phyloP scores from a whole-genome alignment of 2,329 filamentous ascomycete species.

The Trichoderma sp. region DNA sequence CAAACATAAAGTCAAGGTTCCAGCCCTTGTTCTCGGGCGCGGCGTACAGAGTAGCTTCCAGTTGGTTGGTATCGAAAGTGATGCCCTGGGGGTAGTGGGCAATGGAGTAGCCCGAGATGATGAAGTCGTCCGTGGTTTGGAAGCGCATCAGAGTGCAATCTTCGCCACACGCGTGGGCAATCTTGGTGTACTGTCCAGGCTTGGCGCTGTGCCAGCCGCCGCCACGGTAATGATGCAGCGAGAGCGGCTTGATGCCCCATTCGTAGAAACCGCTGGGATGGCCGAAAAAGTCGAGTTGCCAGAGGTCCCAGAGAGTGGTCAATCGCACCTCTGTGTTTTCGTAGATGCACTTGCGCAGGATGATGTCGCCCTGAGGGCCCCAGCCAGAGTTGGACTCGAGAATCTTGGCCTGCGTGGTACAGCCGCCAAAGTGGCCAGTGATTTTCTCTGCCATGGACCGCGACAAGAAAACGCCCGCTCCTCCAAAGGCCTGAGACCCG shows the following conservation, averaged over 20 bases:
- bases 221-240: slow-evolving; percentile 63
- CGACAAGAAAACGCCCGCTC: slow-evolving; percentile 61
- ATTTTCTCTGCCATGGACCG: slow-evolving; percentile 47
- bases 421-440: slow-evolving; percentile 43
- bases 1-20: slow-evolving; percentile 52
- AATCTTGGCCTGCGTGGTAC: slow-evolving; percentile 50
- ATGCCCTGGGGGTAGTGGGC: slow-evolving; percentile 54
- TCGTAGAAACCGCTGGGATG: slow-evolving; percentile 65
- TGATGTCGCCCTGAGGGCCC: slow-evolving; percentile 59
- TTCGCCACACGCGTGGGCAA: slow-evolving; percentile 58
- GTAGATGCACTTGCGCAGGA: slow-evolving; percentile 62
- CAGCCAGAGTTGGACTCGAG: slow-evolving; percentile 55
- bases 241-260: slow-evolving; percentile 57
- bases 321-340: slow-evolving; percentile 59
- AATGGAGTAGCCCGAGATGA: slow-evolving; percentile 60
- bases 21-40: slow-evolving; percentile 47
- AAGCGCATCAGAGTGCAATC: slow-evolving; percentile 60
- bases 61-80: slow-evolving; percentile 47
- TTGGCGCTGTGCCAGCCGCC: slow-evolving; percentile 54
- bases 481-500: slow-evolving; percentile 62
- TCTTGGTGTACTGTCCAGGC: slow-evolving; percentile 55
- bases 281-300: slow-evolving; percentile 59
- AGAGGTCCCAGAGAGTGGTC: slow-evolving; percentile 55
- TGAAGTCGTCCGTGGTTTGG: slow-evolving; percentile 50
- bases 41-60: slow-evolving; percentile 52